Conservation (phyloP, 768 basidiomycete species). For the Gautieria morchelliformis region DNA sequence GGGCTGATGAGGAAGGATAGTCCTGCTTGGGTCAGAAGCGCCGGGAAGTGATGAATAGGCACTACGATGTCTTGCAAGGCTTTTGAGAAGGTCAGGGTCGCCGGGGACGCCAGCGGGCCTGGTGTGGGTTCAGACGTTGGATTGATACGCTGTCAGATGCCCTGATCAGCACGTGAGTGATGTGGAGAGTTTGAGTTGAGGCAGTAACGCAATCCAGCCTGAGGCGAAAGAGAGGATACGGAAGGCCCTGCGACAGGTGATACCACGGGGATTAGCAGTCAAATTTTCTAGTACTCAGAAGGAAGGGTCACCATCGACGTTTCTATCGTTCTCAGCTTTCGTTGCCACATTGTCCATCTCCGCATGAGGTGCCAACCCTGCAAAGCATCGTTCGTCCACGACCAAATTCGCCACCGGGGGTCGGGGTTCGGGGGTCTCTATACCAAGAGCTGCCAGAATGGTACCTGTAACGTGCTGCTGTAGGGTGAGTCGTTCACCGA, state of each 20-base stretch:
- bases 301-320: constrained; percentile 49
- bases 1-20: constrained; percentile 87
- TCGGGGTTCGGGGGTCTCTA: constrained; percentile 79
- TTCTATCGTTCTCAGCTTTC: constrained; percentile 38
- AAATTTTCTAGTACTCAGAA: neutral
- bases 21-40: constrained; percentile 76
- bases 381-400: constrained; percentile 77
- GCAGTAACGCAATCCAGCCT: constrained; percentile 79
- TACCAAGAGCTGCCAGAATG: constrained; percentile 81
- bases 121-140: neutral
- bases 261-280: neutral
- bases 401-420: constrained; percentile 86
- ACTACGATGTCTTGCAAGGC: constrained; percentile 65
- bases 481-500: constrained; percentile 58
- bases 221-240: constrained; percentile 2
- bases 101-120: neutral
- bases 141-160: neutral
- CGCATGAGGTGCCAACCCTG: constrained; percentile 68
- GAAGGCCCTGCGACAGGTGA: neutral
- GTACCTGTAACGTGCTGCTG: constrained; percentile 80
- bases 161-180: constrained; percentile 15
- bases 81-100: constrained; percentile 4
- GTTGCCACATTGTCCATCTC: constrained; percentile 7
- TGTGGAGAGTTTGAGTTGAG: constrained; percentile 75
- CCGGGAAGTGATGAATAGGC: constrained; percentile 83